Percentiles rank a stretch among this genome's conserved stretches.
Conservation (phyloP, 1,284 basidiomycete species). For the Fistulina hepatica region DNA sequence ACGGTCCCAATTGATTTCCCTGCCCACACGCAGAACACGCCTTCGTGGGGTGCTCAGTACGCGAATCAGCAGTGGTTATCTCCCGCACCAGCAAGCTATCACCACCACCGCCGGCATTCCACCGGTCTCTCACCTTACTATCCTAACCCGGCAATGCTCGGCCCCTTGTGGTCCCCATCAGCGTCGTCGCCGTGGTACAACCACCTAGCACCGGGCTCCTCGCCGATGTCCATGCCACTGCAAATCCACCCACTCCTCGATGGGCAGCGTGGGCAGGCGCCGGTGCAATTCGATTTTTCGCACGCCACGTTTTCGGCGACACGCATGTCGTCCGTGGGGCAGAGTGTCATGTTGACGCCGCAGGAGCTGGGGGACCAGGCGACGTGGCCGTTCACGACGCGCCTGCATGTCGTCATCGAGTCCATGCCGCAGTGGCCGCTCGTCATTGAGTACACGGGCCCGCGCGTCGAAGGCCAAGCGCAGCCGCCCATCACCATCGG, state of each 20-base stretch:
- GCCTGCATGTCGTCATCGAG: constrained; percentile 47
- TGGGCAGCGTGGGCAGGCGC: constrained; percentile 35
- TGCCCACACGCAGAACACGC: constrained; percentile 3
- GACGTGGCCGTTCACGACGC: constrained; percentile 45
- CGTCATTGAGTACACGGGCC: constrained; percentile 31
- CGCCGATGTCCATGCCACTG: constrained; percentile 21
- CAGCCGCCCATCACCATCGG: constrained; percentile 41
- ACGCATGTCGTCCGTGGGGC: constrained; percentile 27
- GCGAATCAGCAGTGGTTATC: neutral
- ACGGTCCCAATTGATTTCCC: constrained; percentile 6
- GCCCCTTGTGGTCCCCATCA: constrained; percentile 7
- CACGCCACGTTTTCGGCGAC: constrained; percentile 34
- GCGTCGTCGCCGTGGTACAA: constrained; percentile 14
- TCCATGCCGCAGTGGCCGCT: constrained; percentile 51
- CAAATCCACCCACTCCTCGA: constrained; percentile 48
- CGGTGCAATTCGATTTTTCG: constrained; percentile 48
- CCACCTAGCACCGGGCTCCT: constrained; percentile 17
- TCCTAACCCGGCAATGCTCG: neutral
- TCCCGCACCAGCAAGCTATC: neutral
- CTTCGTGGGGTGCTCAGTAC: neutral
- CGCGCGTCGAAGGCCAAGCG: no score
- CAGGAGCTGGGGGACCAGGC: constrained; percentile 42
- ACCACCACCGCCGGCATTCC: neutral
- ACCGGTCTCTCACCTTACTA: neutral
- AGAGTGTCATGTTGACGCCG: constrained; percentile 25